phyloP scores from a whole-genome alignment of 768 basidiomycete genomes.

The Panellus pusillus region DNA sequence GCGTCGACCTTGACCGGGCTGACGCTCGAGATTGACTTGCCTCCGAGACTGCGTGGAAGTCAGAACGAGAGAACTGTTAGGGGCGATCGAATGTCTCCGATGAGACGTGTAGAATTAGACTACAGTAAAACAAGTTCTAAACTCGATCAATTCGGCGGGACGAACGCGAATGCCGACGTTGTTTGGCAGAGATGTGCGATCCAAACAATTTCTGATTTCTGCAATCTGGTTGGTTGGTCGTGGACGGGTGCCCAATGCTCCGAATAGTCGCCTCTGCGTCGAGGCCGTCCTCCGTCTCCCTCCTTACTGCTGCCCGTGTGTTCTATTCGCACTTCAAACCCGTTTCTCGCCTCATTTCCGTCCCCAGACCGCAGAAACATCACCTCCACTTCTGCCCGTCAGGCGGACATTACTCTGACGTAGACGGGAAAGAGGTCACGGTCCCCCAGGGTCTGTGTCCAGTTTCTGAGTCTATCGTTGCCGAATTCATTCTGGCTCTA shows the following conservation, averaged over 20 bases:
- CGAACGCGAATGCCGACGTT: too few relatives aligned
- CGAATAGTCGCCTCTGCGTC: constrained; percentile 63
- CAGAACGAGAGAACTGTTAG: too few relatives aligned
- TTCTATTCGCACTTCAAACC: neutral
- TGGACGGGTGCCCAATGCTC: constrained; percentile 46
- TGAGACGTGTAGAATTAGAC: too few relatives aligned
- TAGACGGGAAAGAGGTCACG: constrained; percentile 96
- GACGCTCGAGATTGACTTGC: too few relatives aligned
- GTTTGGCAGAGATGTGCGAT: neutral
- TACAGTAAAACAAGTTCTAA: too few relatives aligned
- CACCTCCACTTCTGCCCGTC: constrained; percentile 62
- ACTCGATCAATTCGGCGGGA: too few relatives aligned
- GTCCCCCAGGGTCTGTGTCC: constrained; percentile 83
- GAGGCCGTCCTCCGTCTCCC: constrained; percentile 64
- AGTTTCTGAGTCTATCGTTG: neutral
- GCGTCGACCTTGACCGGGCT: too few relatives aligned
- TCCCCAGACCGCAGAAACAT: constrained; percentile 58
- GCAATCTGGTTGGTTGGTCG: neutral
- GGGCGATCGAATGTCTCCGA: too few relatives aligned
- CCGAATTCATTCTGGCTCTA: constrained; percentile 29
- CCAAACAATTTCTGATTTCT: neutral
- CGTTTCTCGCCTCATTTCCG: constrained; percentile 9
- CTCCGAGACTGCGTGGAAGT: too few relatives aligned
- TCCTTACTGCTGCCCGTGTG: constrained; percentile 43
- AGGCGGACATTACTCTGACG: constrained; percentile 88